A percentile compares a stretch with the other conserved stretches of the same genome.
Evolutionary conservation across 108 stramenopile genomes (phyloP).

Genomic region (Skeletonema tropicum): DNA sequence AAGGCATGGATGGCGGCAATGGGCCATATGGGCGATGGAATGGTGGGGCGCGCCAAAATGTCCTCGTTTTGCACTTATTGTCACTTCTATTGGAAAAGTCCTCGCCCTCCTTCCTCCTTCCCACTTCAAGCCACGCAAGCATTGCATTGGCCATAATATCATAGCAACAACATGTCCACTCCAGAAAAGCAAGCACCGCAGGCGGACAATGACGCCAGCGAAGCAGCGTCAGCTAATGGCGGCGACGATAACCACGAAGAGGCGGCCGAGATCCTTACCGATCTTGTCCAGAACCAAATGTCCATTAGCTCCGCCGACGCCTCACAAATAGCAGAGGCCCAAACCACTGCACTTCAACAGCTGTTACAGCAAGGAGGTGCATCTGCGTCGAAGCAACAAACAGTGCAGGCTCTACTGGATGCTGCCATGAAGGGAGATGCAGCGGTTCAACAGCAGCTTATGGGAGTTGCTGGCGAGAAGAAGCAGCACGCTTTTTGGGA

Average conservation of each 20-base stretch:
- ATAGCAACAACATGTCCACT: slow-evolving; percentile 11
- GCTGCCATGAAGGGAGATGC: slow-evolving; percentile 26
- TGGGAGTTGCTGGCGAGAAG: slow-evolving; percentile 35
- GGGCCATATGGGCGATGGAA: no score
- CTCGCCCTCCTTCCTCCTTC: no score
- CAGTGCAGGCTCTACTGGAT: slow-evolving; percentile 19
- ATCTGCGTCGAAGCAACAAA: slow-evolving; percentile 12
- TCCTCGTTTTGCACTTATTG: slow-evolving; percentile 1
- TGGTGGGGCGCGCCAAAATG: no score
- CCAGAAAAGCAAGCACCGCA: slow-evolving; percentile 1
- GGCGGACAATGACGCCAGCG: slow-evolving; percentile 15
- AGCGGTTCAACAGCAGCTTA: slow-evolving; percentile 16
- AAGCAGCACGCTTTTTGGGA: slow-evolving; percentile 95
- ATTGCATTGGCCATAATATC: not conserved
- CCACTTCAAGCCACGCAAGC: not conserved
- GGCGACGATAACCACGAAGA: slow-evolving; percentile 16
- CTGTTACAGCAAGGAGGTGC: slow-evolving; percentile 11
- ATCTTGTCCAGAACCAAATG: slow-evolving; percentile 34
- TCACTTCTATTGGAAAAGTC: no score
- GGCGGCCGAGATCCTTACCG: slow-evolving; percentile 34
- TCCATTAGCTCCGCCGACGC: not conserved
- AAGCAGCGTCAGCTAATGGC: slow-evolving; percentile 6
- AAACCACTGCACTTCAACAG: slow-evolving; percentile 7
- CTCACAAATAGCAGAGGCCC: slow-evolving; percentile 3
- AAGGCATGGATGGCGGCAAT: no score